phyloP scores from a whole-genome alignment of 164 flowering plant genomes.

The Stephania yunnanensis region DNA sequence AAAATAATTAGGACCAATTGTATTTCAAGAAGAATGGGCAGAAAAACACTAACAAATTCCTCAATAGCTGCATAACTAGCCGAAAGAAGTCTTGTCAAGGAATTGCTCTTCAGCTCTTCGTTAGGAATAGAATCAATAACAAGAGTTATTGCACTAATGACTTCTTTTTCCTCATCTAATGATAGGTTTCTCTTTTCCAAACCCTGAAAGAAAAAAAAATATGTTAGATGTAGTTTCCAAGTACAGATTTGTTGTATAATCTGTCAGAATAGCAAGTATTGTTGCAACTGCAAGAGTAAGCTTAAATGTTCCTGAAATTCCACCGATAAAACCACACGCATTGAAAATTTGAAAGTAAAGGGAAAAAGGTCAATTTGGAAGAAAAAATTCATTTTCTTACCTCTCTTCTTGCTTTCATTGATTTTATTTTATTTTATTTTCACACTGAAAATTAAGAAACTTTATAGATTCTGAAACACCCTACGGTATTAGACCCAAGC shows the following conservation, averaged over 20 bases:
- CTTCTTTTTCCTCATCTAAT: conserved; percentile 80
- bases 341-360: not conserved
- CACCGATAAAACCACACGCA: not conserved
- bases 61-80: conserved; percentile 65
- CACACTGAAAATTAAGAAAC: no score
- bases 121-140: conserved; percentile 58
- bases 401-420: not conserved
- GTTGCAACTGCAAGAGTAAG: not conserved
- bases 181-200: conserved; percentile 65
- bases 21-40: not conserved
- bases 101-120: conserved; percentile 59
- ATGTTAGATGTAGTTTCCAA: conserved; percentile 1
- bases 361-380: not conserved
- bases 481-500: not conserved
- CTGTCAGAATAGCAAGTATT: not conserved
- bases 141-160: conserved; percentile 67
- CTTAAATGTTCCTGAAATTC: not conserved
- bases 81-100: conserved; percentile 67
- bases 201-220: conserved; percentile 35
- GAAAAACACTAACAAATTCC: conserved; percentile 58
- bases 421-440: not conserved
- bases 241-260: not conserved
- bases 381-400: not conserved
- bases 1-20: not conserved
- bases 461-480: not conserved